Evolutionary conservation across 768 basidiomycete species (phyloP).

Genomic region (Tylopilus sp.): DNA sequence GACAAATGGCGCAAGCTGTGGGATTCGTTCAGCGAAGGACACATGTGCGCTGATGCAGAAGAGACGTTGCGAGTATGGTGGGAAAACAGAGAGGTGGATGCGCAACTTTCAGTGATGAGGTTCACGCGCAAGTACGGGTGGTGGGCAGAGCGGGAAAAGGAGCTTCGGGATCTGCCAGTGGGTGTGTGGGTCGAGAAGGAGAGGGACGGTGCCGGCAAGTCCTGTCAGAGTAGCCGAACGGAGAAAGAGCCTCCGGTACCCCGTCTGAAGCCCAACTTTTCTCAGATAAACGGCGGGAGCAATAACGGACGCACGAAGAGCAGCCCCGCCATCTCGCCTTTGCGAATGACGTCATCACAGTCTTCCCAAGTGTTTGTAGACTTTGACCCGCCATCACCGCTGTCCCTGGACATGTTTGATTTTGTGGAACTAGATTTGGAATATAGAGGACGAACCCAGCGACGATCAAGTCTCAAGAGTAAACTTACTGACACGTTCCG

Average conservation of each 20-base stretch:
- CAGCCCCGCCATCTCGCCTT: conserved; percentile 39
- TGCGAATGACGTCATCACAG: conserved; percentile 19
- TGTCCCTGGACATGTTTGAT: conserved; percentile 23
- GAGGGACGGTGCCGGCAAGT: conserved; percentile 20
- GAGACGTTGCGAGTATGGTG: conserved; percentile 76
- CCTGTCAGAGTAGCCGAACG: conserved; percentile 25
- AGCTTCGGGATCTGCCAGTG: conserved; percentile 21
- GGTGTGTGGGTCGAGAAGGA: conserved; percentile 18
- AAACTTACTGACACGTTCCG: conserved; percentile 32
- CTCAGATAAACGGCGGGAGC: conserved; percentile 12
- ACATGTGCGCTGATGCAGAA: conserved; percentile 58
- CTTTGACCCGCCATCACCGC: conserved; percentile 31
- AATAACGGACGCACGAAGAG: conserved; percentile 43
- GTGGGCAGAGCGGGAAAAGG: conserved; percentile 30
- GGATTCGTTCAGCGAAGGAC: conserved; percentile 75
- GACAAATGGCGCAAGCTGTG: conserved; percentile 78
- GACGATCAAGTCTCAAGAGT: conserved; percentile 32
- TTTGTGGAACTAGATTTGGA: conserved; percentile 24
- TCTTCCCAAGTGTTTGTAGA: conserved; percentile 29
- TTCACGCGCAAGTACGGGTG: conserved; percentile 36
- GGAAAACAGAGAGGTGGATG: conserved; percentile 59
- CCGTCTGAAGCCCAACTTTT: conserved; percentile 28
- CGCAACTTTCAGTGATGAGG: conserved; percentile 38
- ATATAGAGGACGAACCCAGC: conserved; percentile 25
- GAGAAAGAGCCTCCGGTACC: conserved; percentile 31